Evolutionary conservation across 148 eudicot species (phyloP), one percentile per base, ranked within the genome.

Genomic region (Silene conica): DNA sequence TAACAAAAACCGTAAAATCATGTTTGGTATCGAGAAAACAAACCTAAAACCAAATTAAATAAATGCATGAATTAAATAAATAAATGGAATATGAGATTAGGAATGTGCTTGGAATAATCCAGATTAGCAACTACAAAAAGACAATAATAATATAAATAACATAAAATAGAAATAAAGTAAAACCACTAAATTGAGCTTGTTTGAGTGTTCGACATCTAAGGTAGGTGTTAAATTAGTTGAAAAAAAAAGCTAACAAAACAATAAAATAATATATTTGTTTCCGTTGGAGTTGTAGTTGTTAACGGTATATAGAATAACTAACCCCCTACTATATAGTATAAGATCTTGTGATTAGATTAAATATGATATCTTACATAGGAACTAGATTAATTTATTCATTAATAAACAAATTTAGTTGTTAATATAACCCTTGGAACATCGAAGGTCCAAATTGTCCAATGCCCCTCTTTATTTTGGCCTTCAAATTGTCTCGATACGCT

Each of bases 381-480:
- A 52, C n/a, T 1, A 3, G 63, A 65, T 25, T 46, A 34, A 56
- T 63, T 57, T 58, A 46, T 41, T 12, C n/a, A n/a, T n/a, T 12
- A 59, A 74, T 13, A 21, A 56, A 57, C 54, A 34, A 43, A 31
- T 19, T 57, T 0, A 41, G 22, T 66, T 41, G 34, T 71, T 70
- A 75, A n/a, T n/a, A n/a, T n/a, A n/a, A 56, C 82, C 82, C 72
- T 80, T 80, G 82, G 75, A 56, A 67, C 72, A 56, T 59, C 61
- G 60, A 80, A 80, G 78, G 74, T 70, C 78, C 72, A 75, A 45
- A 80, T 75, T 75, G 74, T 70, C 78, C 72, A 75, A 45, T 80
- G 75, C 70, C 82, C 71, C 64, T 74, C 52, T 28, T 28, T 22
- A 58, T 45, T 58, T 6, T 57, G 76, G 38, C 73, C 50, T 73